A percentile compares a stretch with the other conserved stretches of the same genome.
phyloP scores from a whole-genome alignment of 2,329 filamentous ascomycete genomes.

The Cladosporium halotolerans region DNA sequence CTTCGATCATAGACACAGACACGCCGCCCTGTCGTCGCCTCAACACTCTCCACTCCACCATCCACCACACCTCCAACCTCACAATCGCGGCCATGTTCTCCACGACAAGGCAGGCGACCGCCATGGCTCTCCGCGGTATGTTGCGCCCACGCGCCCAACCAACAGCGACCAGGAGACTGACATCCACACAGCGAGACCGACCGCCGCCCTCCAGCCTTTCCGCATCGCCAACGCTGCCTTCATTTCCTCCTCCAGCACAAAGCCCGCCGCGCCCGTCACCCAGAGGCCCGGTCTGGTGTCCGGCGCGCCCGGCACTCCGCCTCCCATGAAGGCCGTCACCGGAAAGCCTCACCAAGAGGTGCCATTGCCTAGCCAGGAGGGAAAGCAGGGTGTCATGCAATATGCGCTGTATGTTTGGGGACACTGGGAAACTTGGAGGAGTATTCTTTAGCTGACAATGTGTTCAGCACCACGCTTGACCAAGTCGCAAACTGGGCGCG shows the following conservation, averaged over 20 bases:
- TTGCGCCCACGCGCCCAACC: slow-evolving; percentile 13
- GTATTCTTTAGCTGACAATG: slow-evolving; percentile 16
- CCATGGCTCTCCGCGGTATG: slow-evolving; percentile 51
- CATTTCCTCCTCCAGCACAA: slow-evolving; percentile 60
- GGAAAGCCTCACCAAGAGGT: slow-evolving; percentile 60
- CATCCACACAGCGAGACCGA: slow-evolving; percentile 55
- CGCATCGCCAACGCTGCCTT: slow-evolving; percentile 54
- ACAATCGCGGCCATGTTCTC: slow-evolving; percentile 41
- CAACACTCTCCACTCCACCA: slow-evolving; percentile 22
- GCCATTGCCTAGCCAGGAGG: slow-evolving; percentile 69
- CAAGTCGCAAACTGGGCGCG: slow-evolving; percentile 77
- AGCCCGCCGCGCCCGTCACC: slow-evolving; percentile 54
- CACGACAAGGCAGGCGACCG: slow-evolving; percentile 45
- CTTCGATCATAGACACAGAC: neutral
- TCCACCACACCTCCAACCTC: slow-evolving; percentile 6
- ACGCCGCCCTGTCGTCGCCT: slow-evolving; percentile 13
- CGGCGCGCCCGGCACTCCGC: slow-evolving; percentile 48
- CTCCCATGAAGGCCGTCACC: slow-evolving; percentile 43
- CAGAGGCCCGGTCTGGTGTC: slow-evolving; percentile 46
- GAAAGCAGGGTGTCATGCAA: slow-evolving; percentile 73
- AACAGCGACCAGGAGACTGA: slow-evolving; percentile 18
- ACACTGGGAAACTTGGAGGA: neutral
- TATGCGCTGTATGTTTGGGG: slow-evolving; percentile 67
- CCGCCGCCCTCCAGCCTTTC: slow-evolving; percentile 56
- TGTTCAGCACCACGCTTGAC: slow-evolving; percentile 65